Evolutionary conservation across 345 rosid genomes (phyloP).

Genomic region (Gossypium bickii): DNA sequence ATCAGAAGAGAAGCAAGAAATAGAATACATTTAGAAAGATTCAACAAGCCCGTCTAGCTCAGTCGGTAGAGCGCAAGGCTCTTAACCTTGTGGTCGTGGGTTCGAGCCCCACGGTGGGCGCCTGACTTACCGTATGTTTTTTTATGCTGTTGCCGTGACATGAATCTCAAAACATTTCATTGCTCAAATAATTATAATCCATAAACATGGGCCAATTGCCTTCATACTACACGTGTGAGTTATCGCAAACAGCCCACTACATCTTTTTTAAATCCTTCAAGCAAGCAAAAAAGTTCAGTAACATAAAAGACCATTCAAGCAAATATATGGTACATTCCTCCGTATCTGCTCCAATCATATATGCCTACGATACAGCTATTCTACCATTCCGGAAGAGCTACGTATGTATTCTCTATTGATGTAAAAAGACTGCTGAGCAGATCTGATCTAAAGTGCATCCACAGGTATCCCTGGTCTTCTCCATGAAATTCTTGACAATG

Average conservation of each 20-base stretch:
- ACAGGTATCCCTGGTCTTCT: not conserved
- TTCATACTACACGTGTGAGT: not conserved
- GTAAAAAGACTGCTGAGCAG: not conserved
- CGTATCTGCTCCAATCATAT: not conserved
- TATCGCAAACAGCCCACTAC: not conserved
- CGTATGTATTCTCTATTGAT: not conserved
- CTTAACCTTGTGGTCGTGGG: slow-evolving; percentile 54
- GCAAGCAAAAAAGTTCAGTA: not conserved
- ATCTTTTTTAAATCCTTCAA: not conserved
- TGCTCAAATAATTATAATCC: not conserved
- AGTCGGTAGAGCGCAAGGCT: slow-evolving; percentile 43
- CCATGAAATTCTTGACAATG: not conserved
- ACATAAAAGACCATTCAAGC: not conserved
- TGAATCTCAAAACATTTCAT: not conserved
- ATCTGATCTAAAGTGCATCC: slow-evolving; percentile 9
- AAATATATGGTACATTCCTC: not conserved
- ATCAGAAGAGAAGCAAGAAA: too few relatives aligned
- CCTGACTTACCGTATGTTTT: too few relatives aligned
- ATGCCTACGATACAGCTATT: not conserved
- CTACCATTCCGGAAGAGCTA: not conserved
- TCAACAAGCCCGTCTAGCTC: slow-evolving; percentile 31
- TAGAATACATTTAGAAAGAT: too few relatives aligned
- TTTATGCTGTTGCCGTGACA: too few relatives aligned
- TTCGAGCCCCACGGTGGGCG: slow-evolving; percentile 48
- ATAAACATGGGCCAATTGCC: not conserved